Evolutionary conservation across 1,284 basidiomycete genomes (phyloP).

Genomic region (Inonotus obliquus): DNA sequence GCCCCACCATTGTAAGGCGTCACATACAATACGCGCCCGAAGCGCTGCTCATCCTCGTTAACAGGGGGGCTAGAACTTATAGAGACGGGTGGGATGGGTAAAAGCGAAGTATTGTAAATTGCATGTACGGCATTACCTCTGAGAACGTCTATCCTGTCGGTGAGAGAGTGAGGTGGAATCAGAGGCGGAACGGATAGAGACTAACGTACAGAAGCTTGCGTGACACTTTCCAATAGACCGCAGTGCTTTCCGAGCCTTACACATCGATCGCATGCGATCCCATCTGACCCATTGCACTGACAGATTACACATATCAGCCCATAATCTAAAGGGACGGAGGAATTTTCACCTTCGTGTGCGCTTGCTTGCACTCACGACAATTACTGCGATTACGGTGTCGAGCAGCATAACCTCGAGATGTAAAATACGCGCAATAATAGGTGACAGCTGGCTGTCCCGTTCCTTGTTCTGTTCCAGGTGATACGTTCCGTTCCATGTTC

Average conservation of each 20-base stretch:
- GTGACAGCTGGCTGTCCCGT: not conserved
- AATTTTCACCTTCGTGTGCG: not conserved
- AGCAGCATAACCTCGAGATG: not conserved
- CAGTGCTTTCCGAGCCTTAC: not conserved
- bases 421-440: not conserved
- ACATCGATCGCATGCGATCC: not conserved
- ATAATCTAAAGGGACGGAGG: too few species aligned
- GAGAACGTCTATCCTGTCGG: not conserved
- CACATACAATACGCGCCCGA: not conserved
- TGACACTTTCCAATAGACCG: not conserved
- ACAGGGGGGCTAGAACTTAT: not conserved
- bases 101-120: too few species aligned
- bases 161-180: not conserved
- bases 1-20: not conserved
- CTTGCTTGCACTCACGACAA: constrained; percentile 6
- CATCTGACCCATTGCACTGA: not conserved
- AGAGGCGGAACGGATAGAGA: not conserved
- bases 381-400: constrained; percentile 3
- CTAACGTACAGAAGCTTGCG: not conserved
- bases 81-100: not conserved
- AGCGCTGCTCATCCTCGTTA: not conserved
- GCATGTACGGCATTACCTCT: not conserved
- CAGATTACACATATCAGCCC: not conserved
- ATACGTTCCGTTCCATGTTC: too few species aligned
- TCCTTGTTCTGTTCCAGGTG: too few species aligned